Conservation (phyloP, 441 rosid species). For the Eruca vesicaria region DNA sequence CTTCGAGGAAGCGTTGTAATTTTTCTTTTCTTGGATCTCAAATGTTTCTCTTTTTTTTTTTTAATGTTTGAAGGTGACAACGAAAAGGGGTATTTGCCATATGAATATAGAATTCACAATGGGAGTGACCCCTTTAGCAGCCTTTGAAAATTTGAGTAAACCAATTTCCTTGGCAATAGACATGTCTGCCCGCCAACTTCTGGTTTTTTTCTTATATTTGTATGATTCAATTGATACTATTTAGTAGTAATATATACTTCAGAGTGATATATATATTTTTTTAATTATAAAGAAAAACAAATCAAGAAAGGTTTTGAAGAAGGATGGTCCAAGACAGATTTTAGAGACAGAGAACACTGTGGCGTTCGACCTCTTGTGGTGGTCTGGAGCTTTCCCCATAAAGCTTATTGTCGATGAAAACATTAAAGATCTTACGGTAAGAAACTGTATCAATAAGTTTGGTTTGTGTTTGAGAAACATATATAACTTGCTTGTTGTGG, state of each 20-base stretch:
- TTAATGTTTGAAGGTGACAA: constrained; percentile 48
- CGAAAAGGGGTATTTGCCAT: constrained; percentile 63
- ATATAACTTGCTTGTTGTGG: constrained; percentile 8
- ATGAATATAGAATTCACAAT: constrained; percentile 48
- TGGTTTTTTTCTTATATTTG: neutral
- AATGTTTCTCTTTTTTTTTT: neutral
- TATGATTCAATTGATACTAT: neutral
- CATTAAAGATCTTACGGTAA: neutral
- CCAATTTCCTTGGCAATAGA: constrained; percentile 19
- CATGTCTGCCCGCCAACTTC: neutral
- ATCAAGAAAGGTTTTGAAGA: constrained; percentile 16
- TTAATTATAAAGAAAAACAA: neutral
- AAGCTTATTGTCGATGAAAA: constrained; percentile 1
- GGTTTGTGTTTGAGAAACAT: neutral
- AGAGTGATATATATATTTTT: neutral
- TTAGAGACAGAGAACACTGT: neutral
- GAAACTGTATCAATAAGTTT: neutral
- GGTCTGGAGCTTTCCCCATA: constrained; percentile 4
- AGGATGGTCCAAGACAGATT: constrained; percentile 2
- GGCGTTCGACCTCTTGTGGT: neutral
- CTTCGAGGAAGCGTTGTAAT: neutral
- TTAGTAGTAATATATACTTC: neutral
- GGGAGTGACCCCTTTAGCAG: constrained; percentile 71
- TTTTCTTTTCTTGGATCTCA: neutral
- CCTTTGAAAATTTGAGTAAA: constrained; percentile 55